A percentile compares a stretch with the other conserved stretches of the same genome.
phyloP scores from a whole-genome alignment of 768 basidiomycete species.

The Trametes cingulata region DNA sequence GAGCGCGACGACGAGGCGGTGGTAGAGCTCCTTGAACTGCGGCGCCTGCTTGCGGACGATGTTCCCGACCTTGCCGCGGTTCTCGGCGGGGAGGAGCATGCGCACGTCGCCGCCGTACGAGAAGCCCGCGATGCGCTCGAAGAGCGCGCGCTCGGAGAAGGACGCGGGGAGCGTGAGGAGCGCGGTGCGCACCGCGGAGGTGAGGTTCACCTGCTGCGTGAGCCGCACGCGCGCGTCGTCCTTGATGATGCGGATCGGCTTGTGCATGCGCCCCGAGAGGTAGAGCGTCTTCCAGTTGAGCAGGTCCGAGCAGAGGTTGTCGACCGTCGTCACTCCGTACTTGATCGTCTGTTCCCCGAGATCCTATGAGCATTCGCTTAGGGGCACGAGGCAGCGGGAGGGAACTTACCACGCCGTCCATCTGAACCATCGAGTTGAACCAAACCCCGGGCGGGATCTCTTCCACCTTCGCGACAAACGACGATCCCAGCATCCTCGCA shows the following conservation, averaged over 20 bases:
- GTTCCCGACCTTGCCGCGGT: slow-evolving; percentile 90
- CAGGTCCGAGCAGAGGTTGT: slow-evolving; percentile 85
- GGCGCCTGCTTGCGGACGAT: slow-evolving; percentile 81
- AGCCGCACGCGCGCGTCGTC: slow-evolving; percentile 90
- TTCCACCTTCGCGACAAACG: slow-evolving; percentile 79
- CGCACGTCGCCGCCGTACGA: slow-evolving; percentile 90
- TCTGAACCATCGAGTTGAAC: slow-evolving; percentile 91
- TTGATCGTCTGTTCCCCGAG: slow-evolving; percentile 72
- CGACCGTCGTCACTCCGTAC: slow-evolving; percentile 93
- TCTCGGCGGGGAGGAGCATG: slow-evolving; percentile 94
- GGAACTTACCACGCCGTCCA: slow-evolving; percentile 77
- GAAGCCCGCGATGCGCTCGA: slow-evolving; percentile 81
- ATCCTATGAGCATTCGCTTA: neutral
- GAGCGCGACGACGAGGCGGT: slow-evolving; percentile 70
- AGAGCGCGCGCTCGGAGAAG: slow-evolving; percentile 83
- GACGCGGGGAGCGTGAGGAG: slow-evolving; percentile 81
- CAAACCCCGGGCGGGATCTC: slow-evolving; percentile 83
- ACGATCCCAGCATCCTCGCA: slow-evolving; percentile 81
- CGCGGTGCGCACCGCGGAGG: slow-evolving; percentile 86
- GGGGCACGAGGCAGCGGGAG: neutral
- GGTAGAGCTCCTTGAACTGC: slow-evolving; percentile 89
- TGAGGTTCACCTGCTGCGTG: slow-evolving; percentile 92
- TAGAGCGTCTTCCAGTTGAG: slow-evolving; percentile 93
- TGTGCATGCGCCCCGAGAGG: slow-evolving; percentile 95
- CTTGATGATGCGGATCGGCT: slow-evolving; percentile 90